Evolutionary conservation across 192 early-diverging fungal species (phyloP).

Genomic region (Kappamyces sp.): DNA sequence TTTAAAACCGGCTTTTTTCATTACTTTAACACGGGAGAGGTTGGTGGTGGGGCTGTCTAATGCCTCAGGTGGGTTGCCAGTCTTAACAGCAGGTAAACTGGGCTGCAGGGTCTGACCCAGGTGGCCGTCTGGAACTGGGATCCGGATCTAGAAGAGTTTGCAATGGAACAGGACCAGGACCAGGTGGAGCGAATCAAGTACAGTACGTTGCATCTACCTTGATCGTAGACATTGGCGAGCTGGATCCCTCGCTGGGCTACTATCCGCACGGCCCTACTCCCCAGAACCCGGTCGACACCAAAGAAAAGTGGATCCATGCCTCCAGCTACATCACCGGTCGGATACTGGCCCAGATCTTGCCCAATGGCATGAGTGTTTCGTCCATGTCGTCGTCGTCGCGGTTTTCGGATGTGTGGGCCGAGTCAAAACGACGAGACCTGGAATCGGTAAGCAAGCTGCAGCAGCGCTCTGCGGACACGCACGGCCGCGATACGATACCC

Average conservation of each 20-base stretch:
- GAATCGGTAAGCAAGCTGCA: slow-evolving; percentile 4
- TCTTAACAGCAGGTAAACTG: neutral
- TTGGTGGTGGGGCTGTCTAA: slow-evolving; percentile 10
- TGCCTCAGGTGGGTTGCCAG: slow-evolving; percentile 1
- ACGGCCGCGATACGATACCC: neutral
- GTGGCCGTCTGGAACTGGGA: slow-evolving; percentile 81
- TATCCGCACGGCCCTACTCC: slow-evolving; percentile 62
- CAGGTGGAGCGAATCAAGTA: slow-evolving; percentile 55
- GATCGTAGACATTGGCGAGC: slow-evolving; percentile 60
- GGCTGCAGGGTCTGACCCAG: slow-evolving; percentile 30
- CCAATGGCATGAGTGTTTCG: slow-evolving; percentile 33
- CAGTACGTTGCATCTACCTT: slow-evolving; percentile 42
- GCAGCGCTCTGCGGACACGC: neutral
- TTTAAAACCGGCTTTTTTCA: slow-evolving; percentile 72
- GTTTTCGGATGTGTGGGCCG: slow-evolving; percentile 47
- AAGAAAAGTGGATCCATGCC: slow-evolving; percentile 71
- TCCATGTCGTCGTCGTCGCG: slow-evolving; percentile 52
- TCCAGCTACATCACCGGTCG: slow-evolving; percentile 58
- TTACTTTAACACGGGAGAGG: slow-evolving; percentile 61
- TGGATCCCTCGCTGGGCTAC: slow-evolving; percentile 74
- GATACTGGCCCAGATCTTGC: slow-evolving; percentile 43
- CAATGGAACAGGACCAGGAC: slow-evolving; percentile 48
- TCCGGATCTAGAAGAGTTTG: slow-evolving; percentile 62
- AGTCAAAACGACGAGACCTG: neutral
- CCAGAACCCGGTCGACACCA: slow-evolving; percentile 32